Evolutionary conservation across 805 yeast species (phyloP).

Genomic region (Saturnispora halmiae): DNA sequence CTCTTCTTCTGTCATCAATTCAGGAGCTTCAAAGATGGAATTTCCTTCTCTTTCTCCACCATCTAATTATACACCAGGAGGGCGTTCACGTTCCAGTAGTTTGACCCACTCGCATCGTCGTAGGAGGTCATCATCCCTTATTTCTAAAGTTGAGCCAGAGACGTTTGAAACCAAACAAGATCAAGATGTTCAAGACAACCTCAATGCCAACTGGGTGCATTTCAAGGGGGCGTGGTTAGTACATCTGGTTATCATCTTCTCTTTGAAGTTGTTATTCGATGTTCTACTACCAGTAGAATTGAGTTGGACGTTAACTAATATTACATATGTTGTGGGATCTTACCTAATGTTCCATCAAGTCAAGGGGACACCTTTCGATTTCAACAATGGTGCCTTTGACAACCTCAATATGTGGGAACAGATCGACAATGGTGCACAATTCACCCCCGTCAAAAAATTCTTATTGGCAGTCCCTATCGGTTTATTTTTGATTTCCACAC

Average conservation of each 20-base stretch:
- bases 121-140: conserved; percentile 79
- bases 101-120: conserved; percentile 26
- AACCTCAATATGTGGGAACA: conserved; percentile 98
- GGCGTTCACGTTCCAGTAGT: conserved; percentile 17
- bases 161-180: conserved; percentile 86
- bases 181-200: conserved; percentile 78
- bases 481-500: conserved; percentile 78
- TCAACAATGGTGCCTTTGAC: conserved; percentile 93
- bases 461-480: conserved; percentile 87
- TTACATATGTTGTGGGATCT: conserved; percentile 82
- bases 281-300: conserved; percentile 70
- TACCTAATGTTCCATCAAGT: conserved; percentile 95
- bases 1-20: neutral
- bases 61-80: neutral
- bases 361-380: conserved; percentile 95
- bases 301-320: conserved; percentile 90
- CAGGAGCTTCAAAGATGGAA: neutral
- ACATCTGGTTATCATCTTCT: conserved; percentile 71
- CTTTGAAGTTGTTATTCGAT: conserved; percentile 69
- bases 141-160: conserved; percentile 91
- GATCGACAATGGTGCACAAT: conserved; percentile 80
- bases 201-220: conserved; percentile 95
- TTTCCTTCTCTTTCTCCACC: neutral
- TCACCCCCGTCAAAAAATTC: conserved; percentile 93
- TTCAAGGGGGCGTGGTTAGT: conserved; percentile 94